A percentile compares a stretch with the other conserved stretches of the same genome.
These are phyloP conservation scores for Aspergillus homomorphus DNA, from an alignment of 495 filamentous ascomycete genomes.

Conservation along the genomic window DNA sequence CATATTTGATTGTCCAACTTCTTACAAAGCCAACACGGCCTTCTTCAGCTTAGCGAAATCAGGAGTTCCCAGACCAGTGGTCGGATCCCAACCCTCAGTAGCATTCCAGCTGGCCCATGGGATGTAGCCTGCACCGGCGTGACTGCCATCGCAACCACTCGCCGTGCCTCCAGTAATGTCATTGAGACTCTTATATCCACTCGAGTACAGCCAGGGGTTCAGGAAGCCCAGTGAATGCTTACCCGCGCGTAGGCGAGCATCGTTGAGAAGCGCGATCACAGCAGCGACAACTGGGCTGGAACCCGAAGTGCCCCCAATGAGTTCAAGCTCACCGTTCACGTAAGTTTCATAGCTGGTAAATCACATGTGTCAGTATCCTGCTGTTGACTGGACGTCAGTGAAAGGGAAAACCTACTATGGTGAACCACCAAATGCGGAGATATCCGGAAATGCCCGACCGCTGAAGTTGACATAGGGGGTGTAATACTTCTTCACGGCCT, in stretches of 20 bases:
- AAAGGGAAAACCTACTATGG: constrained; percentile 31
- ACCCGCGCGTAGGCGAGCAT: constrained; percentile 44
- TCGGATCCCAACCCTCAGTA: constrained; percentile 48
- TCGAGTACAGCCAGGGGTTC: constrained; percentile 36
- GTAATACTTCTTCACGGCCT: constrained; percentile 38
- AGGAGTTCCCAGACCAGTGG: constrained; percentile 47
- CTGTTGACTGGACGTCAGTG: too few species aligned
- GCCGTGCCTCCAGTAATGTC: constrained; percentile 54
- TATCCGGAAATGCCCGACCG: constrained; percentile 70
- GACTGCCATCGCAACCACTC: constrained; percentile 47
- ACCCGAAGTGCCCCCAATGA: constrained; percentile 51
- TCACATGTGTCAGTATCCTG: background rate
- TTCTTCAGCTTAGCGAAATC: constrained; percentile 28
- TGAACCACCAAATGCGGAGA: constrained; percentile 50
- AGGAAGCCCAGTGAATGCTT: constrained; percentile 50
- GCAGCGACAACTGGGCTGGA: constrained; percentile 47
- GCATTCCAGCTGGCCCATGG: constrained; percentile 30
- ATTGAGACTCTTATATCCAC: constrained; percentile 32
- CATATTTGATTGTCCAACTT: too few species aligned
- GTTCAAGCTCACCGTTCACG: constrained; percentile 28
- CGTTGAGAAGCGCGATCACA: constrained; percentile 50
- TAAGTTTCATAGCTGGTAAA: constrained; percentile 28
- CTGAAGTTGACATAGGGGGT: constrained; percentile 49
- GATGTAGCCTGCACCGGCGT: constrained; percentile 9
- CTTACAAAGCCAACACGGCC: constrained; percentile 6